phyloP scores from a whole-genome alignment of 2,329 filamentous ascomycete species.

The Colletotrichum brevisporum region DNA sequence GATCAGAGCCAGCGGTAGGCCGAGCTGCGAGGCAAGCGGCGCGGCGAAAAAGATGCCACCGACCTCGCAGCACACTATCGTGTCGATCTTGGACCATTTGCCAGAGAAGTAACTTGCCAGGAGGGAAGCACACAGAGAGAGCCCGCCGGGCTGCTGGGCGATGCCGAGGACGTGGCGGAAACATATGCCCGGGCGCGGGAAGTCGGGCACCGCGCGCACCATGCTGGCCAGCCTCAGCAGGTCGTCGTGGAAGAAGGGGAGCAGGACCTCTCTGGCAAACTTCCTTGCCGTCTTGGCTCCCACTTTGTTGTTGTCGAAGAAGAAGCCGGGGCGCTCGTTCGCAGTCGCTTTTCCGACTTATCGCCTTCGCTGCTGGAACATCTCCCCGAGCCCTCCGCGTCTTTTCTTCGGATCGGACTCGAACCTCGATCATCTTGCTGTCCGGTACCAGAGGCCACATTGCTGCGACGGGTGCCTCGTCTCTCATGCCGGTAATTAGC shows the following conservation, averaged over 20 bases:
- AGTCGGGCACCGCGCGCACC: conserved; percentile 63
- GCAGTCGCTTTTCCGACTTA: conserved; percentile 29
- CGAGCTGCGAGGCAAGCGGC: conserved; percentile 57
- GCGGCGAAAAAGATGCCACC: conserved; percentile 71
- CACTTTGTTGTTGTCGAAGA: conserved; percentile 67
- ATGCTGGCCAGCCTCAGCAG: conserved; percentile 63
- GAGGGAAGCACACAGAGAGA: conserved; percentile 65
- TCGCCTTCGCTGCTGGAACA: conserved; percentile 36
- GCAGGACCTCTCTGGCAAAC: conserved; percentile 59
- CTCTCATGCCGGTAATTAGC: conserved; percentile 75
- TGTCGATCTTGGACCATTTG: conserved; percentile 61
- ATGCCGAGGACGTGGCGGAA: conserved; percentile 74
- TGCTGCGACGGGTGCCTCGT: conserved; percentile 67
- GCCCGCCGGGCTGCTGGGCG: conserved; percentile 63
- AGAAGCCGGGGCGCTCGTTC: conserved; percentile 56
- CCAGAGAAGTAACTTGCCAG: conserved; percentile 60
- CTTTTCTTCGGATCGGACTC: conserved; percentile 57
- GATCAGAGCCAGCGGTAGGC: conserved; percentile 63
- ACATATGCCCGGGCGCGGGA: conserved; percentile 64
- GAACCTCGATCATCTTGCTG: conserved; percentile 68
- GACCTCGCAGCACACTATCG: conserved; percentile 67
- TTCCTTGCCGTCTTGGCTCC: conserved; percentile 51
- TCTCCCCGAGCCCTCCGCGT: conserved; percentile 54
- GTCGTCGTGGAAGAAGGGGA: conserved; percentile 62
- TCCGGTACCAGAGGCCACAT: conserved; percentile 69